Conservation (phyloP, 495 filamentous ascomycete species). For the Penicillium crystallinum region DNA sequence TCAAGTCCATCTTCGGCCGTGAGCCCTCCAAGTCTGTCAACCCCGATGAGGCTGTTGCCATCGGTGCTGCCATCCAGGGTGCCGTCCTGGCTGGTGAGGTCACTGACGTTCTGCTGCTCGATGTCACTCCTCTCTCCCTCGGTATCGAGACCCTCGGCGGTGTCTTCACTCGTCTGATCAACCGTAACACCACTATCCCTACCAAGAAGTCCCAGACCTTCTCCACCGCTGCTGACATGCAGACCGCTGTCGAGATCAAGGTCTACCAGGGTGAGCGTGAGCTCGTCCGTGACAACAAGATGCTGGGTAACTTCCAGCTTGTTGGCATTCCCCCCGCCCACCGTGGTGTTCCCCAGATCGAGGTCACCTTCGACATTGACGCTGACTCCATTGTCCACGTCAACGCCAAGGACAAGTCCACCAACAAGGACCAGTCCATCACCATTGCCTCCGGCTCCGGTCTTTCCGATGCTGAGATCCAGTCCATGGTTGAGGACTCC, state of each 20-base stretch:
- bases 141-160: constrained; percentile 99
- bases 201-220: constrained; percentile 99
- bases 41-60: constrained; percentile 97
- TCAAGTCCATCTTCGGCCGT: constrained; percentile 96
- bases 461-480: constrained; percentile 90
- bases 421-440: constrained; percentile 99
- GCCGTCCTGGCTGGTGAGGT: constrained; percentile 95
- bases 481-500: constrained; percentile 94
- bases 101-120: constrained; percentile 91
- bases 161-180: constrained; percentile 99
- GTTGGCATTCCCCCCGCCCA: constrained; percentile 96
- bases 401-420: constrained; percentile 98
- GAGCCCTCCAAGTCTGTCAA: constrained; percentile 99
- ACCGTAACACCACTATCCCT: constrained; percentile 99
- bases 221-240: constrained; percentile 98
- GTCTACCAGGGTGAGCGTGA: constrained; percentile 99
- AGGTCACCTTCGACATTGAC: constrained; percentile 99
- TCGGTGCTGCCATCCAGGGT: constrained; percentile 97
- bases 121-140: constrained; percentile 95
- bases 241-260: constrained; percentile 99
- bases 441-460: constrained; percentile 97
- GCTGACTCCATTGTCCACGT: constrained; percentile 99
- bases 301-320: constrained; percentile 99
- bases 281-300: constrained; percentile 97
- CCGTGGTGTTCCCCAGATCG: constrained; percentile 95